These are phyloP conservation scores for Fusarium ambrosium DNA, from an alignment of 2,329 filamentous ascomycete species.

Conservation along the genomic window DNA sequence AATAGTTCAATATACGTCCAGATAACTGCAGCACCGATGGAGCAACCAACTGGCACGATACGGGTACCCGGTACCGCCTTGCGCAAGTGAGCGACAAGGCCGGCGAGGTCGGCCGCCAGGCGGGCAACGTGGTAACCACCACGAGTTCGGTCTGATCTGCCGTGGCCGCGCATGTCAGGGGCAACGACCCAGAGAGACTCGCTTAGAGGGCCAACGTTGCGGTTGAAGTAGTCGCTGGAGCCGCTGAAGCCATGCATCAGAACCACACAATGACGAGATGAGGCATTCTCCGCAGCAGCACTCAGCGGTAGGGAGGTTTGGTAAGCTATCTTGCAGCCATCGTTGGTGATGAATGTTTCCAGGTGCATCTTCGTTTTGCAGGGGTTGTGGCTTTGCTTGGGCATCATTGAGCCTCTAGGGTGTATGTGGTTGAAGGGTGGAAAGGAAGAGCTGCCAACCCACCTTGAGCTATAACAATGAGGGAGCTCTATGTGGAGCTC, in stretches of 20 bases:
- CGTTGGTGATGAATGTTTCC: slow-evolving; percentile 37
- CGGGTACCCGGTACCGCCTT: slow-evolving; percentile 30
- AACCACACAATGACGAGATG: slow-evolving; percentile 36
- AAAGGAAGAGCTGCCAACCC: not conserved
- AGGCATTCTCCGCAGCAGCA: slow-evolving; percentile 4
- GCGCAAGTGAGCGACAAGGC: slow-evolving; percentile 37
- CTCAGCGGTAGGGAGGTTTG: slow-evolving; percentile 40
- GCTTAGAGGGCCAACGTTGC: slow-evolving; percentile 38
- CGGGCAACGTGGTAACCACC: slow-evolving; percentile 47
- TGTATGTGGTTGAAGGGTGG: not conserved
- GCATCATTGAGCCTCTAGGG: not conserved
- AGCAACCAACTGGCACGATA: slow-evolving; percentile 46
- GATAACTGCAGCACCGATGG: slow-evolving; percentile 47
- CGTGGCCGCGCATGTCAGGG: slow-evolving; percentile 47
- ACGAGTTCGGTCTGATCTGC: slow-evolving; percentile 37
- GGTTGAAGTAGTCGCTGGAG: slow-evolving; percentile 46
- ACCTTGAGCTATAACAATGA: not conserved
- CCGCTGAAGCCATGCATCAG: slow-evolving; percentile 49
- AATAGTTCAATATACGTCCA: slow-evolving; percentile 47
- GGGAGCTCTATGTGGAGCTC: not conserved
- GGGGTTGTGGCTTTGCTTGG: not conserved
- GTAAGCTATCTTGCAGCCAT: slow-evolving; percentile 44
- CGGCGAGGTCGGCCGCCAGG: slow-evolving; percentile 41
- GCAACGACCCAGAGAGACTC: slow-evolving; percentile 43
- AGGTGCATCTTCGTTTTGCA: slow-evolving; percentile 31